These are phyloP conservation scores for Uronychia binucleata DNA, from an alignment of 73 alveolate genomes.

Conservation along the genomic window DNA sequence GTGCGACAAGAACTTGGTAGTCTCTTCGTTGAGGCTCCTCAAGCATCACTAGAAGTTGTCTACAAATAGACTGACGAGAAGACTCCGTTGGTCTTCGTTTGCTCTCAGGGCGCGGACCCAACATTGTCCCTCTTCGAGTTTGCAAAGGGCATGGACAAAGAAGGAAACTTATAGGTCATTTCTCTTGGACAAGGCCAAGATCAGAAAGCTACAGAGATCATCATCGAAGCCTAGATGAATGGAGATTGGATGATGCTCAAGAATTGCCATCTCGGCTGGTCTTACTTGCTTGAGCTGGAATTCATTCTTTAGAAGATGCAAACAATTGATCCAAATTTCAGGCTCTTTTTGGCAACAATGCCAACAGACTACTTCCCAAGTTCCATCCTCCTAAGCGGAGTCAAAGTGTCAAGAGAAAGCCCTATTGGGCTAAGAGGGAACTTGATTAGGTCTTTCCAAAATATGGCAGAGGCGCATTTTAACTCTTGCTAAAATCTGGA, in stretches of 20 bases:
- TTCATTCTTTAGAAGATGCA: constrained; percentile 79
- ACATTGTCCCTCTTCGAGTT: constrained; percentile 80
- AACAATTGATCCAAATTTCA: constrained; percentile 82
- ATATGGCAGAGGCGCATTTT: constrained; percentile 91
- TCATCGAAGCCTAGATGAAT: constrained; percentile 72
- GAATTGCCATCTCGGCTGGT: constrained; percentile 95
- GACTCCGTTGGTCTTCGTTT: constrained; percentile 95
- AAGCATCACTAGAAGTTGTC: constrained; percentile 94
- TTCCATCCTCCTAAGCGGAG: constrained; percentile 89
- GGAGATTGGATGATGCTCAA: constrained; percentile 97
- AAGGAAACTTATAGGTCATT: constrained; percentile 75
- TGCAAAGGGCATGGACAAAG: constrained; percentile 73
- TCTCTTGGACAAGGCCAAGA: constrained; percentile 99
- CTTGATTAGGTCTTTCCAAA: constrained; percentile 91
- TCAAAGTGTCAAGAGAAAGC: constrained; percentile 95
- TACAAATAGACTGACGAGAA: constrained; percentile 91
- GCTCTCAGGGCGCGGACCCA: constrained; percentile 98
- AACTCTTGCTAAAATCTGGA: constrained; percentile 68
- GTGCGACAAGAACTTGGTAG: constrained; percentile 86
- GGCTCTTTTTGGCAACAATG: constrained; percentile 96
- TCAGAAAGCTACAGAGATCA: constrained; percentile 92
- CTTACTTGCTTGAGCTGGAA: constrained; percentile 96
- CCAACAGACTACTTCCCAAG: constrained; percentile 98
- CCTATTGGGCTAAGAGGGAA: constrained; percentile 99
- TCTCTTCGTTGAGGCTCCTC: constrained; percentile 87